Evolutionary conservation across 2,329 filamentous ascomycete species (phyloP).

Genomic region (Calonectria hawksworthii): DNA sequence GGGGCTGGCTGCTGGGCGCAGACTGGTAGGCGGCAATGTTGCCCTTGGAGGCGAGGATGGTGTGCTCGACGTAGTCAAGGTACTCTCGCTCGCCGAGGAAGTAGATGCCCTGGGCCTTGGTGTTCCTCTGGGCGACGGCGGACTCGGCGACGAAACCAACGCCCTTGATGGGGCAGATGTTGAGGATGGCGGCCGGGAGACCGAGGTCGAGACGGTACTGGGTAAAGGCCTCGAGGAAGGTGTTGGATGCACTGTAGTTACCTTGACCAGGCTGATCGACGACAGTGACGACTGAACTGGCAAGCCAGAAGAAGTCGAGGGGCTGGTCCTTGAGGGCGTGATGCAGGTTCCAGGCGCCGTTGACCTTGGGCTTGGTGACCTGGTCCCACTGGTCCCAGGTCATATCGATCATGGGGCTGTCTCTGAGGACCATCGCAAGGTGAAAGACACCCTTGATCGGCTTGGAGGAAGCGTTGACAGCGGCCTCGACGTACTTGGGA

Average conservation of each 20-base stretch:
- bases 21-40: neutral
- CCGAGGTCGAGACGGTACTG: conserved; percentile 52
- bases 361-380: conserved; percentile 49
- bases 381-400: conserved; percentile 48
- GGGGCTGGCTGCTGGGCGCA: neutral
- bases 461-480: conserved; percentile 34
- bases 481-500: conserved; percentile 44
- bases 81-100: conserved; percentile 31
- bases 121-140: conserved; percentile 16
- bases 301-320: conserved; percentile 56
- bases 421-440: conserved; percentile 54
- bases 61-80: conserved; percentile 21
- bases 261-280: conserved; percentile 54
- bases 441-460: conserved; percentile 57
- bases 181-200: conserved; percentile 53
- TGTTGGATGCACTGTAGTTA: conserved; percentile 59
- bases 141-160: conserved; percentile 53
- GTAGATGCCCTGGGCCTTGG: conserved; percentile 21
- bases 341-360: conserved; percentile 55
- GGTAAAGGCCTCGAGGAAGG: conserved; percentile 57
- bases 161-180: conserved; percentile 54
- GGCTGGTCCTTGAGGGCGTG: conserved; percentile 41
- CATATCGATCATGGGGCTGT: conserved; percentile 50
- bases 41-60: conserved; percentile 17
- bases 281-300: conserved; percentile 52